Evolutionary conservation across 2,329 filamentous ascomycete genomes (phyloP).

Genomic region (Chaetothyriales sp.): DNA sequence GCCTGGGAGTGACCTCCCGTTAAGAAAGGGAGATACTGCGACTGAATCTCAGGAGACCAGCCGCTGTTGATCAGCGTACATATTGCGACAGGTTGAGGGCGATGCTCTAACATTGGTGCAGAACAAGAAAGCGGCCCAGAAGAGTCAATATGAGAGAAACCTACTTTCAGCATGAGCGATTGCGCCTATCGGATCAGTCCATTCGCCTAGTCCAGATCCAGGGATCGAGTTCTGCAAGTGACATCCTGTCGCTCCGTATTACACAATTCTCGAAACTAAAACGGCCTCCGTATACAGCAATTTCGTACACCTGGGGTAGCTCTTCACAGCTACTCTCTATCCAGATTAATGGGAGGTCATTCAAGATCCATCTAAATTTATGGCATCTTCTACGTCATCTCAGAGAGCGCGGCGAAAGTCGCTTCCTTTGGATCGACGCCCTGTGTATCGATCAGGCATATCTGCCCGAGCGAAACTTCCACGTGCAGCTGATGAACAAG

Average conservation of each 20-base stretch:
- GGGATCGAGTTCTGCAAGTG: constrained; percentile 6
- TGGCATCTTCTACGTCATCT: constrained; percentile 14
- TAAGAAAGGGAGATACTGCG: no score
- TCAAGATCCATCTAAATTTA: constrained; percentile 11
- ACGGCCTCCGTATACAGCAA: constrained; percentile 13
- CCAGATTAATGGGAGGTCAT: constrained; percentile 14
- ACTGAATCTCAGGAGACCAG: no score
- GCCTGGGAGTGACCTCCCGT: no score
- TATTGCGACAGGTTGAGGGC: background rate
- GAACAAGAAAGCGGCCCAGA: background rate
- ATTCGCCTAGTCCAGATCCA: constrained; percentile 17
- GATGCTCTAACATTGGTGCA: background rate
- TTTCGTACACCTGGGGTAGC: constrained; percentile 17
- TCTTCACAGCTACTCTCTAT: constrained; percentile 5
- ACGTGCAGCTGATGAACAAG: constrained; percentile 15
- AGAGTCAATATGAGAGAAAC: background rate
- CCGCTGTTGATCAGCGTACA: background rate
- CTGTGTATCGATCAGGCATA: constrained; percentile 17
- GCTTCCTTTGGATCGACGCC: constrained; percentile 15
- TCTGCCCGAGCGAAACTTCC: constrained; percentile 16
- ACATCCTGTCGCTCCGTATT: constrained; percentile 10
- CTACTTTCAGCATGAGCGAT: constrained; percentile 13
- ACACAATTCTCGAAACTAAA: constrained; percentile 15
- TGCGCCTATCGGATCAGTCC: constrained; percentile 11
- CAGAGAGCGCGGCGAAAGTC: constrained; percentile 9